phyloP scores from a whole-genome alignment of 2,329 filamentous ascomycete genomes.

The Hypoxylon sp. region DNA sequence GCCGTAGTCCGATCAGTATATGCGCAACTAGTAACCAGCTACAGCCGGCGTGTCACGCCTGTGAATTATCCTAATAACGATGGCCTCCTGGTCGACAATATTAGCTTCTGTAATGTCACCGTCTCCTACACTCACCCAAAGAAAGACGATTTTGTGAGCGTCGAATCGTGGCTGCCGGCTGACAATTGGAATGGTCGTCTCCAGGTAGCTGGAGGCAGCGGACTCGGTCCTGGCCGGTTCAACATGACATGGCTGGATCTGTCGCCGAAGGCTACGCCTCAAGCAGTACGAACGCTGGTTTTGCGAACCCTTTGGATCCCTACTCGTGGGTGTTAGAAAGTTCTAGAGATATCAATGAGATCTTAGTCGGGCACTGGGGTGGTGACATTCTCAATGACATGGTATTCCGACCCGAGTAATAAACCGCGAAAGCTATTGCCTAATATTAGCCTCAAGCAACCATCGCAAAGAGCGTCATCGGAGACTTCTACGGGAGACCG shows the following conservation, averaged over 20 bases:
- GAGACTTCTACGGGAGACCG: constrained; percentile 53
- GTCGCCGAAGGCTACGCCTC: constrained; percentile 46
- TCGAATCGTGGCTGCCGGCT: constrained; percentile 54
- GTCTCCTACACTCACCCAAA: constrained; percentile 57
- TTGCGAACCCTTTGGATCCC: constrained; percentile 25
- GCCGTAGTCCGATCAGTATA: constrained; percentile 18
- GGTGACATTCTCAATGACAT: constrained; percentile 48
- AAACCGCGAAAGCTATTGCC: neutral
- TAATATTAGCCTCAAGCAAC: constrained; percentile 42
- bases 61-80: constrained; percentile 29
- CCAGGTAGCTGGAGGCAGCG: constrained; percentile 55
- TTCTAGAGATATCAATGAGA: constrained; percentile 45
- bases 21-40: constrained; percentile 35
- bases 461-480: constrained; percentile 59
- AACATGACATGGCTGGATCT: constrained; percentile 37
- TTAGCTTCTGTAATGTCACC: constrained; percentile 57
- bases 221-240: constrained; percentile 46
- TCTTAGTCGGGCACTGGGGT: constrained; percentile 46
- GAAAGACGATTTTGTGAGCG: constrained; percentile 53
- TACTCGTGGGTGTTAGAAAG: constrained; percentile 35
- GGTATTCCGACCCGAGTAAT: constrained; percentile 20
- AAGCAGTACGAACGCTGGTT: constrained; percentile 47
- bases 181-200: constrained; percentile 54
- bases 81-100: constrained; percentile 22
- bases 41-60: constrained; percentile 29